Conservation (phyloP, 495 filamentous ascomycete genomes). For the Penicillium salamii region DNA sequence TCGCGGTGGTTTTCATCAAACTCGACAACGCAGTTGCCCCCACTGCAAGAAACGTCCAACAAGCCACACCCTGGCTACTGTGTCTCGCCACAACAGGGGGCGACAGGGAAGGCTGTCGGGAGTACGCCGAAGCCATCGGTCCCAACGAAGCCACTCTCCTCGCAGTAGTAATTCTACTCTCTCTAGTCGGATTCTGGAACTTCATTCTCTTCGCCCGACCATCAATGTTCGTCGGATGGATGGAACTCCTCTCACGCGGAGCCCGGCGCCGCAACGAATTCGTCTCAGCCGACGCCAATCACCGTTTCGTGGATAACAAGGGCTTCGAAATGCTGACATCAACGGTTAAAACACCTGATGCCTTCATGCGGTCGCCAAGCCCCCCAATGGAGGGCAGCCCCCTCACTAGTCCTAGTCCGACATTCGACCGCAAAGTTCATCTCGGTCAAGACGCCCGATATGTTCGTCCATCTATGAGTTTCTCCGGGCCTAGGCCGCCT, state of each 20-base stretch:
- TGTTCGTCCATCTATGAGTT: constrained; percentile 55
- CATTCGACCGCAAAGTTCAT: constrained; percentile 34
- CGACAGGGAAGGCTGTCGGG: constrained; percentile 63
- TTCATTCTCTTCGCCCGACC: constrained; percentile 75
- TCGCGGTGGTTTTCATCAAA: constrained; percentile 84
- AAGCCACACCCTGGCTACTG: constrained; percentile 63
- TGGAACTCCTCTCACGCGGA: constrained; percentile 54
- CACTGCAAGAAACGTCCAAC: constrained; percentile 49
- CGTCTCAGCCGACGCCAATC: constrained; percentile 78
- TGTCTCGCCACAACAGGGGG: constrained; percentile 63
- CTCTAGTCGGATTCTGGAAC: constrained; percentile 82
- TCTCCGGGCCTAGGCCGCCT: constrained; percentile 56
- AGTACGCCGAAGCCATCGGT: constrained; percentile 43
- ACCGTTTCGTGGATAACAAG: constrained; percentile 59
- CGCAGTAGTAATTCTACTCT: constrained; percentile 77
- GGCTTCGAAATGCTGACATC: constrained; percentile 79
- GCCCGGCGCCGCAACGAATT: constrained; percentile 63
- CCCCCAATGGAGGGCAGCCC: constrained; percentile 22
- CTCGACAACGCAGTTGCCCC: constrained; percentile 66
- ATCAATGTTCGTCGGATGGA: constrained; percentile 83
- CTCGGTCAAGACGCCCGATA: constrained; percentile 54
- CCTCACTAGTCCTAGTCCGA: constrained; percentile 23
- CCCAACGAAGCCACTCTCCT: constrained; percentile 75
- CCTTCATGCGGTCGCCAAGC: constrained; percentile 42
- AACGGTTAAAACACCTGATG: constrained; percentile 41